Evolutionary conservation across 1,284 basidiomycete genomes (phyloP).

Genomic region (Ceratobasidium sp.): DNA sequence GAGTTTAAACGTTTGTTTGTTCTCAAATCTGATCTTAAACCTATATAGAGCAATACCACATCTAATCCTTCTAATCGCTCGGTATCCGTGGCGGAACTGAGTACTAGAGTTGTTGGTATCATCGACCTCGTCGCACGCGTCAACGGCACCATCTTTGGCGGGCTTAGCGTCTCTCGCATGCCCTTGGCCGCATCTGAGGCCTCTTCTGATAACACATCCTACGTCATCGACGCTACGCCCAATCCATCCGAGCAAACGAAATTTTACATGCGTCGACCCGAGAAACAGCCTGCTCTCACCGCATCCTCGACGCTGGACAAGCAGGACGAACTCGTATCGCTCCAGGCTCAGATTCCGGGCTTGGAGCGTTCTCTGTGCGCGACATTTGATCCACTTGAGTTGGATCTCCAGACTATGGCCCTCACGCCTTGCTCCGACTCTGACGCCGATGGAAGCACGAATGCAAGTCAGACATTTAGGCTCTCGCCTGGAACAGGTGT

Average conservation of each 20-base stretch:
- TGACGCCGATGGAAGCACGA: background rate
- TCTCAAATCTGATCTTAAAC: background rate
- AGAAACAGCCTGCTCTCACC: slow-evolving; percentile 7
- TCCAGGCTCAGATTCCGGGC: background rate
- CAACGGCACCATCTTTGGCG: slow-evolving; percentile 6
- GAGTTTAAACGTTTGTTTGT: background rate
- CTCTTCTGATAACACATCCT: background rate
- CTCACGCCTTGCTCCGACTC: background rate
- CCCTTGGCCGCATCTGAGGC: background rate
- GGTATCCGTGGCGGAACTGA: no score
- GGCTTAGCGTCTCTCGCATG: background rate
- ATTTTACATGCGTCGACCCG: slow-evolving; percentile 9
- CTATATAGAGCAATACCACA: background rate
- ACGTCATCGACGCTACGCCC: slow-evolving; percentile 19
- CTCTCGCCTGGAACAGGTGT: slow-evolving; percentile 7
- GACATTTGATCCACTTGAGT: slow-evolving; percentile 14
- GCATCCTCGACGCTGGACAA: background rate
- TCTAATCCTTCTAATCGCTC: background rate
- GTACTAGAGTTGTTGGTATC: background rate
- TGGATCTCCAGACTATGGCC: slow-evolving; percentile 20
- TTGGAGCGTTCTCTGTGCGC: slow-evolving; percentile 1
- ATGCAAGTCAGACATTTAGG: slow-evolving; percentile 16
- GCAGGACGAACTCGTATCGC: slow-evolving; percentile 19
- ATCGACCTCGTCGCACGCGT: slow-evolving; percentile 9
- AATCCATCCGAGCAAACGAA: slow-evolving; percentile 16